phyloP scores from a whole-genome alignment of 352 stramenopile species.

The Globisporangium echinulatum region DNA sequence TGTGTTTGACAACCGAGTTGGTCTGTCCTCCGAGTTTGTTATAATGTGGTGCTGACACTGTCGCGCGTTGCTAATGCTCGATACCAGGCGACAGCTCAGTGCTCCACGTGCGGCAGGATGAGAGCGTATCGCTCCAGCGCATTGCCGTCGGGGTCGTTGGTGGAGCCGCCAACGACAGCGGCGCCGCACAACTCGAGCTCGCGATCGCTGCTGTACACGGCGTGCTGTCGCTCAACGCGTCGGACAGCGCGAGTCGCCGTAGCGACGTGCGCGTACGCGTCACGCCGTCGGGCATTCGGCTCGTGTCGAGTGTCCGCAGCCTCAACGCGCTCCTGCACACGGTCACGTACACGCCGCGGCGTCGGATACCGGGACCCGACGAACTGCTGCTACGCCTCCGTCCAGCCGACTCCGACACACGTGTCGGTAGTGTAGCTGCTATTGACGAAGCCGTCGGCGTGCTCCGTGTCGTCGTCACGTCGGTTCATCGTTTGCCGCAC shows the following conservation, averaged over 20 bases:
- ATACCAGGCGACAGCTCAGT: slow-evolving; percentile 1
- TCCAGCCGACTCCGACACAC: not conserved
- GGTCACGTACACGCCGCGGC: slow-evolving; percentile 22
- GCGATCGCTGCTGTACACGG: slow-evolving; percentile 9
- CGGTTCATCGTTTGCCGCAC: slow-evolving; percentile 19
- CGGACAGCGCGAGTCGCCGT: not conserved
- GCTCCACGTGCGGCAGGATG: not conserved
- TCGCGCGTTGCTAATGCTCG: too few species aligned
- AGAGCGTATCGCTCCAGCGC: slow-evolving; percentile 3
- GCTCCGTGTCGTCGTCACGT: slow-evolving; percentile 27
- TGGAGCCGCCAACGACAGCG: not conserved
- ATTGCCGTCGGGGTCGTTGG: slow-evolving; percentile 4
- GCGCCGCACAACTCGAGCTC: slow-evolving; percentile 1
- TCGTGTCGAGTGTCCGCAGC: slow-evolving; percentile 1
- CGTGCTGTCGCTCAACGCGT: slow-evolving; percentile 1
- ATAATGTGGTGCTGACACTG: too few species aligned
- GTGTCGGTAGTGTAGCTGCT: not conserved
- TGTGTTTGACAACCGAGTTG: not conserved
- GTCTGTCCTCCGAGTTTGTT: too few species aligned
- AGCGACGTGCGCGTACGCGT: not conserved
- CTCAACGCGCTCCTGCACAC: slow-evolving; percentile 12
- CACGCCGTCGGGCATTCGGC: slow-evolving; percentile 3
- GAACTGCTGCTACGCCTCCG: slow-evolving; percentile 26
- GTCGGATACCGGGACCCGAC: slow-evolving; percentile 33
- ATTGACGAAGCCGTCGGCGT: slow-evolving; percentile 15